A percentile compares a stretch with the other conserved stretches of the same genome.
These are phyloP conservation scores for Penicillium freii DNA, from an alignment of 2,329 filamentous ascomycete genomes.

Conservation along the genomic window DNA sequence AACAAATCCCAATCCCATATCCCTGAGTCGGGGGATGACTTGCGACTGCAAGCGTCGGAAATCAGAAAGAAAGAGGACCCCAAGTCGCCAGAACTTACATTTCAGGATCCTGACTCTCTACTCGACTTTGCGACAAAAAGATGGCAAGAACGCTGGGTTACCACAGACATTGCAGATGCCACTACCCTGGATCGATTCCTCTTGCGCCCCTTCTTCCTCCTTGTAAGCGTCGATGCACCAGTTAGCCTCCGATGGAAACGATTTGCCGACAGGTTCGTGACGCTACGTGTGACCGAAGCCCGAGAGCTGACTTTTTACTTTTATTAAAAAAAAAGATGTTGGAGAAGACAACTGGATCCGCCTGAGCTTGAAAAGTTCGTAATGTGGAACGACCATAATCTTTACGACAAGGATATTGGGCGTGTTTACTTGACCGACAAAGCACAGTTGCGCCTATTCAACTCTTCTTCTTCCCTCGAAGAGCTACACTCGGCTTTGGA, in stretches of 20 bases:
- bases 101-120: slow-evolving; percentile 64
- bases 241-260: slow-evolving; percentile 79
- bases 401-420: slow-evolving; percentile 66
- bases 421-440: slow-evolving; percentile 75
- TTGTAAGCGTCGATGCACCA: slow-evolving; percentile 88
- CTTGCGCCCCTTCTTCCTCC: slow-evolving; percentile 84
- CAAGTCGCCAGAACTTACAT: slow-evolving; percentile 40
- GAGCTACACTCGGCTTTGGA: slow-evolving; percentile 71
- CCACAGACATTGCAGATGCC: slow-evolving; percentile 75
- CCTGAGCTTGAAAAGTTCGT: slow-evolving; percentile 61
- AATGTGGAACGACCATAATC: slow-evolving; percentile 66
- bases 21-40: slow-evolving; percentile 27
- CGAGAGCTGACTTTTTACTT: background rate
- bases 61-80: slow-evolving; percentile 16
- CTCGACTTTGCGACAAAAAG: slow-evolving; percentile 80
- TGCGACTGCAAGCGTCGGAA: slow-evolving; percentile 28
- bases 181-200: slow-evolving; percentile 70
- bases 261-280: slow-evolving; percentile 58
- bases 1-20: slow-evolving; percentile 25
- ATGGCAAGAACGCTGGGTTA: slow-evolving; percentile 84
- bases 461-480: slow-evolving; percentile 70
- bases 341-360: slow-evolving; percentile 47
- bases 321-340: slow-evolving; percentile 45
- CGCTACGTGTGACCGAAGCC: background rate
- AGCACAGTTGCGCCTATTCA: slow-evolving; percentile 81